Percentiles rank a stretch among this genome's conserved stretches.
Evolutionary conservation across 116 monocot genomes (phyloP).

Genomic region (Zostera marina): DNA sequence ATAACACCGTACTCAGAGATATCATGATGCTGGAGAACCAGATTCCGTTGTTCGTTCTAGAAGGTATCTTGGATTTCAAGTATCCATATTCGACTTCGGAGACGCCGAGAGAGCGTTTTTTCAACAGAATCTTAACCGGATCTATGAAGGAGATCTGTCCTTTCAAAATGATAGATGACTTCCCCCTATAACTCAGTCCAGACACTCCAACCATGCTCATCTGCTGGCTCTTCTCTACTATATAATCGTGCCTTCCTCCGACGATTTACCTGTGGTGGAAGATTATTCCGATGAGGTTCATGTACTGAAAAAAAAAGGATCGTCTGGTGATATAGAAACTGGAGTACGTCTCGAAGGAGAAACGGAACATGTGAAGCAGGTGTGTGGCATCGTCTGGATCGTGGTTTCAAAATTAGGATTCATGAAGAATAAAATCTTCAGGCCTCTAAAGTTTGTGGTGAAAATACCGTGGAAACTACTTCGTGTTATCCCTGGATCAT

Average conservation of each 20-base stretch:
- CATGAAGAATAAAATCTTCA: constrained; percentile 6
- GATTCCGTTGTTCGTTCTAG: constrained; percentile 50
- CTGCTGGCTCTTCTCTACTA: constrained; percentile 33
- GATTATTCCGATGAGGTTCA: background rate
- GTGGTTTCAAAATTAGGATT: background rate
- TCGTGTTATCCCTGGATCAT: background rate
- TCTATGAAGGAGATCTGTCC: constrained; percentile 44
- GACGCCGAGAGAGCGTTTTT: constrained; percentile 4
- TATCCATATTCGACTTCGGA: background rate
- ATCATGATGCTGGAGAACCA: constrained; percentile 81
- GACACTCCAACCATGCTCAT: constrained; percentile 12
- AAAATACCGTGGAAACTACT: constrained; percentile 1
- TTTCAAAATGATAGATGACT: constrained; percentile 19
- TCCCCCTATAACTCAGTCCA: constrained; percentile 1
- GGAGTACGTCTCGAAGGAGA: background rate
- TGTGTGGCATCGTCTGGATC: background rate
- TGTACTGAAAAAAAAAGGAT: background rate
- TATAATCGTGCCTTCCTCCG: constrained; percentile 12
- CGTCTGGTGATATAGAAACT: background rate
- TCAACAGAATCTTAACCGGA: constrained; percentile 17
- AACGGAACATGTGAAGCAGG: background rate
- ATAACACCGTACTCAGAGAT: constrained; percentile 36
- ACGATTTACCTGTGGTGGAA: background rate
- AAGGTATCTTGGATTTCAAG: constrained; percentile 17
- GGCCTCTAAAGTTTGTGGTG: constrained; percentile 12